These are phyloP conservation scores for Pythium monospermum DNA, from an alignment of 352 stramenopile species.

Conservation along the genomic window DNA sequence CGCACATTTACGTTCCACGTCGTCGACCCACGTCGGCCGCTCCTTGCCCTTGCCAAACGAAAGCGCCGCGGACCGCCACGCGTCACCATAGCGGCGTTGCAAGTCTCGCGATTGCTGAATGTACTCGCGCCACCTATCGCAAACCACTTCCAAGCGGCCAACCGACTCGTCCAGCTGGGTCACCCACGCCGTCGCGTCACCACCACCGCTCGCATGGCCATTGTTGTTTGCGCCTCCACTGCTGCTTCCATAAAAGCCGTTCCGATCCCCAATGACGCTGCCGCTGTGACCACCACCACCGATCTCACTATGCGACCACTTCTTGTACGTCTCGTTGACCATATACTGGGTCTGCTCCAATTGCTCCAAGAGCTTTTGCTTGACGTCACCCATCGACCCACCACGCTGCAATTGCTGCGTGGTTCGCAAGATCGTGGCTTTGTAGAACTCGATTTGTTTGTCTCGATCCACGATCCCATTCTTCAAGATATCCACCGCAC, in stretches of 20 bases:
- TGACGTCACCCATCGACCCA: constrained; percentile 55
- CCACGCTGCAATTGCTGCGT: constrained; percentile 49
- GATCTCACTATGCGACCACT: constrained; percentile 56
- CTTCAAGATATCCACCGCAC: constrained; percentile 63
- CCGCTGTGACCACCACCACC: no score
- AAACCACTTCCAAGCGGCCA: constrained; percentile 45
- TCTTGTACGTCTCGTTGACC: constrained; percentile 71
- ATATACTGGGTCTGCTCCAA: constrained; percentile 76
- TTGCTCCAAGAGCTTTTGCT: constrained; percentile 68
- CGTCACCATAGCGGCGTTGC: constrained; percentile 42
- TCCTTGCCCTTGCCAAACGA: constrained; percentile 31
- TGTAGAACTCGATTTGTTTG: constrained; percentile 66
- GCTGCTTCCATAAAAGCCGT: constrained; percentile 8
- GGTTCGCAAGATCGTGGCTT: constrained; percentile 36
- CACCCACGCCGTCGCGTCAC: constrained; percentile 4
- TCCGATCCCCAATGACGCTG: constrained; percentile 8
- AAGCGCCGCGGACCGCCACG: constrained; percentile 27
- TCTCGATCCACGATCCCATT: constrained; percentile 49
- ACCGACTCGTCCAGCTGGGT: constrained; percentile 59
- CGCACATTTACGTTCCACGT: constrained; percentile 51
- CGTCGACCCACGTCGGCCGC: constrained; percentile 43
- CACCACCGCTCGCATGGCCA: neutral
- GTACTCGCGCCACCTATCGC: constrained; percentile 50
- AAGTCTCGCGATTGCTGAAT: constrained; percentile 51
- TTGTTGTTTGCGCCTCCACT: constrained; percentile 7